These are phyloP conservation scores for Aspergillus avenaceus DNA, from an alignment of 495 filamentous ascomycete species.

Conservation along the genomic window DNA sequence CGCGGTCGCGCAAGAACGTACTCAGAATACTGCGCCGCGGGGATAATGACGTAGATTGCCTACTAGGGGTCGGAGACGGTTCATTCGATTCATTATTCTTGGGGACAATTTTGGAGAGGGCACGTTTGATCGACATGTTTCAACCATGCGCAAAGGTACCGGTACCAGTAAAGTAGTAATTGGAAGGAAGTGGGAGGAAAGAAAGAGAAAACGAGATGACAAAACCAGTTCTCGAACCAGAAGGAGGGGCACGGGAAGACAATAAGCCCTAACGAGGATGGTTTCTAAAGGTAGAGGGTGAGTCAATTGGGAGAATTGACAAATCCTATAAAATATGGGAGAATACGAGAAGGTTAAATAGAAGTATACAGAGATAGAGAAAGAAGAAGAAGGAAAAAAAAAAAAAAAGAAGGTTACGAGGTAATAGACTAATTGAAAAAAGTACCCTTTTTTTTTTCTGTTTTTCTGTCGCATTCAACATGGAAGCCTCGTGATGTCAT, in stretches of 20 bases:
- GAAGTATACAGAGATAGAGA: neutral
- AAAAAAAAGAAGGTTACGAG: neutral
- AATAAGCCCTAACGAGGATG: neutral
- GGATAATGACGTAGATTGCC: constrained; percentile 19
- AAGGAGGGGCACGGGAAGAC: neutral
- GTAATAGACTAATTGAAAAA: too few relatives aligned
- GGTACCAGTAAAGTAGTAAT: neutral
- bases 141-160: constrained; percentile 1
- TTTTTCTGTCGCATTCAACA: too few relatives aligned
- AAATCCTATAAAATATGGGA: too few relatives aligned
- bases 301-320: too few relatives aligned
- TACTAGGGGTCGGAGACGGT: constrained; percentile 17
- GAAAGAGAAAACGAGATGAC: constrained; percentile 2
- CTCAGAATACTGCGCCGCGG: constrained; percentile 41
- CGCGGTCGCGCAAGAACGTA: constrained; percentile 36
- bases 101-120: constrained; percentile 38
- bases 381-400: neutral
- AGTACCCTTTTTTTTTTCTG: too few relatives aligned
- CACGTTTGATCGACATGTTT: constrained; percentile 44
- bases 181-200: neutral
- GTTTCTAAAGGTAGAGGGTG: too few relatives aligned
- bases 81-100: constrained; percentile 16
- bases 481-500: constrained; percentile 5
- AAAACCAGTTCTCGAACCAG: neutral
- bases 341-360: neutral